Evolutionary conservation across 1,284 basidiomycete species (phyloP), one percentile per base, ranked within the genome.

Genomic region (Blastosporella zonata): DNA sequence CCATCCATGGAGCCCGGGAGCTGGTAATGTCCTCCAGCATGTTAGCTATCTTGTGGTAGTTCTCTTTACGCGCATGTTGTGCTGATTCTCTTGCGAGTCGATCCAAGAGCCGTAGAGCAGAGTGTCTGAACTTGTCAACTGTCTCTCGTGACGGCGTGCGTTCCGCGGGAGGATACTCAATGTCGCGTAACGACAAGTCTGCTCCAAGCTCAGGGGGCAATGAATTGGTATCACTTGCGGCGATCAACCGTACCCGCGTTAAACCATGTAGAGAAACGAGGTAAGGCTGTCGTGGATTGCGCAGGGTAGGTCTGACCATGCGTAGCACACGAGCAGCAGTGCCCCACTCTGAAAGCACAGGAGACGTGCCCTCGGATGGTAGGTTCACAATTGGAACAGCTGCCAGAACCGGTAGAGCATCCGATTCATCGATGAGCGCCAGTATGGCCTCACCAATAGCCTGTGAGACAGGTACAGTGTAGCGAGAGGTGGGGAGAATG

Each of bases 261-360:
- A 86, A 66, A 35, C 86, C 87, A 43, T 82, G 81, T 6, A 89
- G 71, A 5, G 81, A 79, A 47, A 89, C 72, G 20, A 85, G 66
- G 62, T 82, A 85, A 10, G 75, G 72, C 46, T 78, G 70, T 27
- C 70, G 70, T 20, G 71, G 64, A 53, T 70, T 72, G 25, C 67
- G 68, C 23, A 68, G 61, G 6, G 67, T 74, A 0, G 85, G 78
- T 29, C 78, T 75, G 33, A 82, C 77, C 49, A 89, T 71, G 12
- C 84, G 78, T 2, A 83, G 67, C 43, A 88, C 73, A 39, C 82
- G 78, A 10, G 86, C 80, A 8, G 72, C 71, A 9, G 72, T 73
- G 6, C 69, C 73, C 70, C 68, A 76, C 52, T 74, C 62, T 43
- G 69, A 61, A 12, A 69, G 53, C 12, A 63, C 55, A 25, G 65